phyloP scores from a whole-genome alignment of 768 basidiomycete species.

The Leccinum incarnatum region DNA sequence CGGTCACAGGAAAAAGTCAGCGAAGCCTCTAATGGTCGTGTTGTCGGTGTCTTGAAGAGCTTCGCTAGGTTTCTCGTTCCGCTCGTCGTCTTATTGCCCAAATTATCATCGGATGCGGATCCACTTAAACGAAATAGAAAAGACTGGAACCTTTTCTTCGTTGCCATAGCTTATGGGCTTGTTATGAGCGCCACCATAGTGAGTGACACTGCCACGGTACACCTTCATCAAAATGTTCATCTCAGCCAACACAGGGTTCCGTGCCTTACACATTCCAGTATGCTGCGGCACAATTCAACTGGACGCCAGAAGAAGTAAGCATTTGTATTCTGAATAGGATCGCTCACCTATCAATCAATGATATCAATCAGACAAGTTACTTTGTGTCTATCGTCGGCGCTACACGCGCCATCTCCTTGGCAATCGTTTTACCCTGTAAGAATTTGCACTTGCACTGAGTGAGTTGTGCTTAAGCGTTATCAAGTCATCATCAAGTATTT shows the following conservation, averaged over 20 bases:
- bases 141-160: slow-evolving; percentile 65
- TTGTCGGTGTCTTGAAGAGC: slow-evolving; percentile 32
- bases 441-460: slow-evolving; percentile 1
- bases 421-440: slow-evolving; percentile 60
- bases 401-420: slow-evolving; percentile 53
- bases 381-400: slow-evolving; percentile 57
- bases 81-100: slow-evolving; percentile 61
- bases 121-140: slow-evolving; percentile 40
- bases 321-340: not conserved
- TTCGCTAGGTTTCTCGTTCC: slow-evolving; percentile 68
- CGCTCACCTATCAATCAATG: no score
- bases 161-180: slow-evolving; percentile 54
- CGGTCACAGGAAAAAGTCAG: no score
- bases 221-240: not conserved
- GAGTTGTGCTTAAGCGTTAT: not conserved
- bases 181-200: no score
- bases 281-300: slow-evolving; percentile 56
- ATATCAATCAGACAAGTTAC: slow-evolving; percentile 58
- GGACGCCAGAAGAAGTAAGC: slow-evolving; percentile 63
- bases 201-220: slow-evolving; percentile 24
- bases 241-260: slow-evolving; percentile 45
- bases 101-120: slow-evolving; percentile 28
- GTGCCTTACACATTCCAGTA: slow-evolving; percentile 63
- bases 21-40: not conserved
- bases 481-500: slow-evolving; percentile 55